Percentiles rank a stretch among this genome's conserved stretches.
These are phyloP conservation scores for Multifurca ochricompacta DNA, from an alignment of 768 basidiomycete genomes.

Conservation along the genomic window DNA sequence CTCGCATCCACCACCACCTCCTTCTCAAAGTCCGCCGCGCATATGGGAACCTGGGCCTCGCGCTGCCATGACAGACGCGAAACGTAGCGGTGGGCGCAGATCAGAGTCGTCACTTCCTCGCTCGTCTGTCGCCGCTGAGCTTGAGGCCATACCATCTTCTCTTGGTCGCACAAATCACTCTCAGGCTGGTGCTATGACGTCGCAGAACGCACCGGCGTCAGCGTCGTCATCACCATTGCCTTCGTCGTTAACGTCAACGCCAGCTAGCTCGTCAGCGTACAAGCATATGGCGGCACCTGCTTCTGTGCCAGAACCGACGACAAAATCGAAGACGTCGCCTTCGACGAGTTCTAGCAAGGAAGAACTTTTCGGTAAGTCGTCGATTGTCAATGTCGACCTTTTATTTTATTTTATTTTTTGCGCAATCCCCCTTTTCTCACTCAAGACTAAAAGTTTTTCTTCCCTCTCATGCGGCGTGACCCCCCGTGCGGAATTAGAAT, in stretches of 20 bases:
- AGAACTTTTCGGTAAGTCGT: slow-evolving; percentile 6
- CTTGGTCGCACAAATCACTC: too few relatives aligned
- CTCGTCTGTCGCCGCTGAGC: not conserved
- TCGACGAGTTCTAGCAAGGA: not conserved
- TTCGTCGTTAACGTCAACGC: not conserved
- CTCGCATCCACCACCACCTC: too few relatives aligned
- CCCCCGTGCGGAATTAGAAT: not conserved
- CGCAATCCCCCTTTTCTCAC: not conserved
- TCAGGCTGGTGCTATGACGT: not conserved
- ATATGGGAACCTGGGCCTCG: slow-evolving; percentile 12
- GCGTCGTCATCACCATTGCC: not conserved
- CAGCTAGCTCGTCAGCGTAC: not conserved
- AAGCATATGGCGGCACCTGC: not conserved
- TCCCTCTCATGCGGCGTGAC: not conserved
- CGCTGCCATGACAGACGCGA: not conserved
- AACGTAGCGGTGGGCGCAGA: not conserved
- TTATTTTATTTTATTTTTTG: not conserved
- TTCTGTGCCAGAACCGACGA: not conserved
- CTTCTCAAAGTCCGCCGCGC: slow-evolving; percentile 1
- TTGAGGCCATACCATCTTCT: not conserved
- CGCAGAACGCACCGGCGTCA: not conserved
- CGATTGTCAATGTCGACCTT: not conserved
- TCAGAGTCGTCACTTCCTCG: not conserved
- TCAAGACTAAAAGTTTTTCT: not conserved
- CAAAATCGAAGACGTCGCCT: not conserved